Evolutionary conservation across 1,284 basidiomycete species (phyloP), one percentile per base, ranked within the genome.

Genomic region (Wolfiporia cocos): DNA sequence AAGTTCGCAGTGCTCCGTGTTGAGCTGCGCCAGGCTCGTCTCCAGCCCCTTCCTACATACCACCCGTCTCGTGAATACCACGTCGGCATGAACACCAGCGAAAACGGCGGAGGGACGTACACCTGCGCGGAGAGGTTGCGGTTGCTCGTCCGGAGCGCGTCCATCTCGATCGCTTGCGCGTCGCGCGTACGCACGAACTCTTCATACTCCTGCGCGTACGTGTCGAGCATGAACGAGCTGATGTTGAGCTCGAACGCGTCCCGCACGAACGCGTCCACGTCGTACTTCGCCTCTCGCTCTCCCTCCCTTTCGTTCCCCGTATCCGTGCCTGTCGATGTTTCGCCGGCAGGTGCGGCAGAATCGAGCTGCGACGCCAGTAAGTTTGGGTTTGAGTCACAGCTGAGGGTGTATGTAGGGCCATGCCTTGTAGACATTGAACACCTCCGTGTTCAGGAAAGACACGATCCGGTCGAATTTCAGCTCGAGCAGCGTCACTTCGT

Each of bases 401-500:
- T n/a, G n/a, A n/a, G n/a, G n/a, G n/a, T n/a, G n/a, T n/a, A n/a
- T n/a, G n/a, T n/a, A n/a, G n/a, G n/a, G n/a, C n/a, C n/a, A 40
- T 49, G 77, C 83, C 61, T 77, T 75, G 61, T 95, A 96, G 29
- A 70, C 70, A 49, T 96, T 91, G 51, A 95, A 86, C n/a, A 97
- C 62, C 22, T 74, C 77, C 15, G 66, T 78, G 54, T 92, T 93
- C 42, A 96, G 62, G 63, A 86, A 95, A 0, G 77, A 68, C 31
- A 96, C 66, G 19, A 95, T 84, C 49, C 92, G 80, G 58, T 97
- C 93, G 56, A 97, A 95, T 54, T 91, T 92, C 50, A 95, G 70
- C 11, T 71, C 58, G 15, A 94, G 66, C 5, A 97, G 65, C 28
- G 68, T 63, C 44, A 87, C 82, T 63, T 99, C 95, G 54, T 94